Evolutionary conservation across 345 rosid species (phyloP).

Genomic region (Kandelia obovata): DNA sequence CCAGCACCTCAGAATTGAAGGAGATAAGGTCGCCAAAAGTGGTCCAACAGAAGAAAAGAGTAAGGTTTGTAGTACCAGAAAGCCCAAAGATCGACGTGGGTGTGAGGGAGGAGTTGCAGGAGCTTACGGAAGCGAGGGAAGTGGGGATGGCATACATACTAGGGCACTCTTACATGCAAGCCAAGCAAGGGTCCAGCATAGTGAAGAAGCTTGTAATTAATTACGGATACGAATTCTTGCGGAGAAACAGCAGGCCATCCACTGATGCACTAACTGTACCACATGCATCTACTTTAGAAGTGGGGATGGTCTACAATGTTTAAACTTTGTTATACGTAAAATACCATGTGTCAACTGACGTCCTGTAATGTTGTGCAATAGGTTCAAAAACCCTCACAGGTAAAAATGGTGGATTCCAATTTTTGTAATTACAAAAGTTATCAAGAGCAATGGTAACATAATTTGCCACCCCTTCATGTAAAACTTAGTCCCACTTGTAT

Average conservation of each 20-base stretch:
- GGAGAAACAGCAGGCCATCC: constrained; percentile 69
- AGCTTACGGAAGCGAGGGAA: constrained; percentile 80
- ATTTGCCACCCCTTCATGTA: too few species aligned
- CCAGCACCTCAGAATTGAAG: constrained; percentile 54
- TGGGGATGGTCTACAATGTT: constrained; percentile 84
- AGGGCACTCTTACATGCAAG: constrained; percentile 77
- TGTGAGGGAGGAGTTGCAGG: constrained; percentile 62
- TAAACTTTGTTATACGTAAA: constrained; percentile 27
- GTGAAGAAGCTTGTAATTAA: constrained; percentile 67
- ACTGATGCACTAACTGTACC: constrained; percentile 51
- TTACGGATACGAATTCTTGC: constrained; percentile 72
- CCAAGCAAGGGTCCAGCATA: constrained; percentile 72
- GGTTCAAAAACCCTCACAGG: constrained; percentile 9
- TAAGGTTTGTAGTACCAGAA: constrained; percentile 72
- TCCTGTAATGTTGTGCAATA: constrained; percentile 25
- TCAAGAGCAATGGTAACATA: too few species aligned
- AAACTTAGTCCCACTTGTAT: too few species aligned
- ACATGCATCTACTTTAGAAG: constrained; percentile 84
- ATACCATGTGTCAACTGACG: constrained; percentile 4
- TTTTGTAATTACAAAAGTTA: too few species aligned
- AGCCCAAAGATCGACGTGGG: constrained; percentile 56
- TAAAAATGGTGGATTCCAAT: constrained; percentile 6
- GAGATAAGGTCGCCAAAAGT: constrained; percentile 57
- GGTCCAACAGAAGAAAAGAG: constrained; percentile 51
- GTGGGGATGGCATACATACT: constrained; percentile 83